phyloP scores from a whole-genome alignment of 345 rosid genomes.

The Kernera saxatilis region DNA sequence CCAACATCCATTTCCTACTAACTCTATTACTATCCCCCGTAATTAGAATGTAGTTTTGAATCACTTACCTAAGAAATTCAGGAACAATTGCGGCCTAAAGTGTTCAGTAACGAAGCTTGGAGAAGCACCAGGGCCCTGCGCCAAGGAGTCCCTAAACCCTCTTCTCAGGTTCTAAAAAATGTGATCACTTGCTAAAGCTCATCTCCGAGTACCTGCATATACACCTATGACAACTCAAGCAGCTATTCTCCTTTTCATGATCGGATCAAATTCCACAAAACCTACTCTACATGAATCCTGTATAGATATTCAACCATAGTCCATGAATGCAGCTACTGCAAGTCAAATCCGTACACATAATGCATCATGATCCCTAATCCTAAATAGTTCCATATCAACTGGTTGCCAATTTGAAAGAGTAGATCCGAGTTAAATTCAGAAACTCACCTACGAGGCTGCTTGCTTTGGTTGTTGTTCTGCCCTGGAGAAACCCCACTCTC shows the following conservation, averaged over 20 bases:
- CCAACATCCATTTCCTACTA: not conserved
- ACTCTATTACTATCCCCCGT: not conserved
- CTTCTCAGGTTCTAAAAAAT: not conserved
- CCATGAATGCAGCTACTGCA: not conserved
- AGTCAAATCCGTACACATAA: not conserved
- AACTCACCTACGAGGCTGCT: constrained; percentile 33
- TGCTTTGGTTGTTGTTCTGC: constrained; percentile 19
- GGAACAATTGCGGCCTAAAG: constrained; percentile 13
- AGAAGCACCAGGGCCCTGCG: not conserved
- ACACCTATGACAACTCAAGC: constrained; percentile 1
- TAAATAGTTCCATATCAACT: not conserved
- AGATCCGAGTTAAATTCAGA: not conserved
- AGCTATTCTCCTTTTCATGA: not conserved
- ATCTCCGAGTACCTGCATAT: constrained; percentile 31
- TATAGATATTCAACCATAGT: not conserved
- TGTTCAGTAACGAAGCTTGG: constrained; percentile 8
- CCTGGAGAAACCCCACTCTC: constrained; percentile 2
- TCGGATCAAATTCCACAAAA: not conserved
- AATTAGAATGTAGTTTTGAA: not conserved
- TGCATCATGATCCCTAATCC: not conserved
- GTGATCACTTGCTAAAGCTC: constrained; percentile 26
- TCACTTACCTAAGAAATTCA: constrained; percentile 18
- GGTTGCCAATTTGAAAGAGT: not conserved
- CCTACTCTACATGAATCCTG: not conserved
- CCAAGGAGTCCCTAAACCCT: not conserved